phyloP scores from a whole-genome alignment of 805 yeast species.

The Yarrowia yakushimensis region DNA sequence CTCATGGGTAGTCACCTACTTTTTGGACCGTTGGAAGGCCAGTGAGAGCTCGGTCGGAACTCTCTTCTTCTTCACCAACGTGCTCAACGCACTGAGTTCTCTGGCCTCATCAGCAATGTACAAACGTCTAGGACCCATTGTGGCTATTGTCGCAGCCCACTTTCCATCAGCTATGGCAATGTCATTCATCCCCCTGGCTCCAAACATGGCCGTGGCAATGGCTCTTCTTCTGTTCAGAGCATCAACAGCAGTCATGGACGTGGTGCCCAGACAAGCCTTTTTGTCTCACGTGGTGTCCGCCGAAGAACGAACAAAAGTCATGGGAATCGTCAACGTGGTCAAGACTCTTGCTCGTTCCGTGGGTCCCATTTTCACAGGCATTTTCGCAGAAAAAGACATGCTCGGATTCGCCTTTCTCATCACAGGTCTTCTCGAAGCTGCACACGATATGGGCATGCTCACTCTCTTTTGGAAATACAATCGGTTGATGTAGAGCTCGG shows the following conservation, averaged over 20 bases:
- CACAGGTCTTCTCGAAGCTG: slow-evolving; percentile 38
- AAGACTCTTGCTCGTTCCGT: slow-evolving; percentile 80
- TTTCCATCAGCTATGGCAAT: slow-evolving; percentile 71
- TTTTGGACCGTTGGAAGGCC: slow-evolving; percentile 53
- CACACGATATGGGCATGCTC: slow-evolving; percentile 32
- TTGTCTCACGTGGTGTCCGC: slow-evolving; percentile 63
- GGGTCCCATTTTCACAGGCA: slow-evolving; percentile 80
- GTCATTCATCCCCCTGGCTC: slow-evolving; percentile 49
- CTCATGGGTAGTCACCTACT: slow-evolving; percentile 85
- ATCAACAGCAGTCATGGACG: slow-evolving; percentile 77
- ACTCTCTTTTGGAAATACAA: slow-evolving; percentile 22
- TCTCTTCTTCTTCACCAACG: slow-evolving; percentile 59
- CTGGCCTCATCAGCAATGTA: slow-evolving; percentile 73
- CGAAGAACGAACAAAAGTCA: slow-evolving; percentile 64
- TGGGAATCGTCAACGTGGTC: slow-evolving; percentile 83
- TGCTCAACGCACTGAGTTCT: slow-evolving; percentile 64
- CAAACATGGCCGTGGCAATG: slow-evolving; percentile 46
- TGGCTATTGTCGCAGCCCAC: slow-evolving; percentile 70
- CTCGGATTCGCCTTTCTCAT: slow-evolving; percentile 37
- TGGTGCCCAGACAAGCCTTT: slow-evolving; percentile 82
- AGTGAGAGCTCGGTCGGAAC: slow-evolving; percentile 59
- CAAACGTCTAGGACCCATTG: slow-evolving; percentile 68
- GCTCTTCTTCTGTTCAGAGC: slow-evolving; percentile 52
- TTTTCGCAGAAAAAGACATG: slow-evolving; percentile 49
- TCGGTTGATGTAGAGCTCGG: not conserved